These are phyloP conservation scores for Fusarium nurragi DNA, from an alignment of 2,329 filamentous ascomycete genomes.

Conservation along the genomic window DNA sequence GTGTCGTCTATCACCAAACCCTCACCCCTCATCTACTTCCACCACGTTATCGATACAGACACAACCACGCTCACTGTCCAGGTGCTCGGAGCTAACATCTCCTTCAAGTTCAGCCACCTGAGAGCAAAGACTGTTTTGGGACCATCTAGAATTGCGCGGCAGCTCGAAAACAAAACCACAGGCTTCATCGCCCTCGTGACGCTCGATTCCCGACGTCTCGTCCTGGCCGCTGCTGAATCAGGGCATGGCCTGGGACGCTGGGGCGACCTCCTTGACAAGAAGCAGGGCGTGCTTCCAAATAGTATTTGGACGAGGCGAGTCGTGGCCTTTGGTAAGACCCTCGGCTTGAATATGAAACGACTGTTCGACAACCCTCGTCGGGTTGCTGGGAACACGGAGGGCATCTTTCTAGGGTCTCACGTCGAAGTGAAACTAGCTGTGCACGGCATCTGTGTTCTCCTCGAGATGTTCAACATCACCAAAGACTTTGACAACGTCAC, in stretches of 20 bases:
- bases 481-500: slow-evolving; percentile 37
- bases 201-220: slow-evolving; percentile 26
- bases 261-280: slow-evolving; percentile 46
- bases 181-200: slow-evolving; percentile 47
- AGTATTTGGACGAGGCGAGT: slow-evolving; percentile 46
- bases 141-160: neutral
- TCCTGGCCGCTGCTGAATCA: slow-evolving; percentile 49
- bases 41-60: slow-evolving; percentile 44
- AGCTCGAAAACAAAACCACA: slow-evolving; percentile 45
- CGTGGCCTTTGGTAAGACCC: slow-evolving; percentile 42
- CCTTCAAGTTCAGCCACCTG: slow-evolving; percentile 44
- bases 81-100: slow-evolving; percentile 48
- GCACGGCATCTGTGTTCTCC: slow-evolving; percentile 45
- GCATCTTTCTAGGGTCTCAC: slow-evolving; percentile 49
- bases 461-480: slow-evolving; percentile 42
- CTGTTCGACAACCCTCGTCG: slow-evolving; percentile 43
- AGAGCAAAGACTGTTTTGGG: slow-evolving; percentile 22
- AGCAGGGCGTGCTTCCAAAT: slow-evolving; percentile 44
- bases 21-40: slow-evolving; percentile 44
- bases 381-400: slow-evolving; percentile 10
- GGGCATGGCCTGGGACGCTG: slow-evolving; percentile 45
- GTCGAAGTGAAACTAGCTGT: slow-evolving; percentile 54
- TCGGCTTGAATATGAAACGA: slow-evolving; percentile 45
- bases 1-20: slow-evolving; percentile 33
- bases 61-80: slow-evolving; percentile 42